Evolutionary conservation across 2,329 filamentous ascomycete genomes (phyloP), one percentile per base, ranked within the genome.

Genomic region (Colletotrichum sp.): DNA sequence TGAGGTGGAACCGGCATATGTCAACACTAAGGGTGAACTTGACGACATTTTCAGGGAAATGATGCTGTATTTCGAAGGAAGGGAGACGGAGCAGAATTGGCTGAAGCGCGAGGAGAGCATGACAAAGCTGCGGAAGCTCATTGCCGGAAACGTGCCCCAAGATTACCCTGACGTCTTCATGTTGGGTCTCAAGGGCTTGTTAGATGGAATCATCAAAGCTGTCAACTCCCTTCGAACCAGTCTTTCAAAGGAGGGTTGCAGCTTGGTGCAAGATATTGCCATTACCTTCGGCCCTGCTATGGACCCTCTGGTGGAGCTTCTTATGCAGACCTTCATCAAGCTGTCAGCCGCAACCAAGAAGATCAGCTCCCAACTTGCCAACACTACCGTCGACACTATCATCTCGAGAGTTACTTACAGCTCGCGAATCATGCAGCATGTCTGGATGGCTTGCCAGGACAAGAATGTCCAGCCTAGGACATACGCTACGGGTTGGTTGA

Each of bases 71-170:
- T 98, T 98, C 78, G 96, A 98, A 79, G 96, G 96, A 68, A 95
- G 90, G 82, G 96, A 99, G 86, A 92, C 94, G 1, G 96, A 99
- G 82, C 92, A 95, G 76, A 99, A 99, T 82, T 99, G 96, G 96
- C 84, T 95, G 80, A 93, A 94, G 79, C 91, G 96, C 83, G 96
- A 99, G 84, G 94, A 96, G 86, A 93, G 92, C 81, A 90, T 96
- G 49, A 90, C 90, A 9, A 96, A 94, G 79, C 86, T 99, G 65
- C 92, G 96, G 68, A 91, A 92, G 78, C 89, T 98, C 30, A 92
- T 95, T 67, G 95, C 94, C 76, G 96, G 96, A 72, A 99, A 99
- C 83, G 94, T 93, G 7, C 92, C 94, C 1, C 90, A 90, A 30
- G 95, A 98, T 78, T 98, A 94, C 80, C 89, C 92, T 55, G 92